A percentile compares a stretch with the other conserved stretches of the same genome.
Evolutionary conservation across 768 basidiomycete genomes (phyloP).

Genomic region (Mycena vitilis): DNA sequence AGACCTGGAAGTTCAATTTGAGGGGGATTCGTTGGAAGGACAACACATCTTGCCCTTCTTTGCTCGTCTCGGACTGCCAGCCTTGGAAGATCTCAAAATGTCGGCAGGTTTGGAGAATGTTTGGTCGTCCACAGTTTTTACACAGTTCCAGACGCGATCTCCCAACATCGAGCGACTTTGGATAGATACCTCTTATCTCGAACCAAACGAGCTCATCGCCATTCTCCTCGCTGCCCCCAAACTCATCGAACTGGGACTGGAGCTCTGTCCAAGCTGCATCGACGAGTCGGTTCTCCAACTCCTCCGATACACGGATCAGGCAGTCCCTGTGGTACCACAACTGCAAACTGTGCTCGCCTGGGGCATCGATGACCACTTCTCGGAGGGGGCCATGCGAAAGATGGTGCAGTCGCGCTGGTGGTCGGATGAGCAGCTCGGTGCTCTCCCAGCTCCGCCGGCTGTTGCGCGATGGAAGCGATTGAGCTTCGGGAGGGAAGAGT

Average conservation of each 20-base stretch:
- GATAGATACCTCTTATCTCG: neutral
- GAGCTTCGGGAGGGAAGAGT: neutral
- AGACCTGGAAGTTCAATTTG: neutral
- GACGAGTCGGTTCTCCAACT: constrained; percentile 1
- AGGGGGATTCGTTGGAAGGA: no score
- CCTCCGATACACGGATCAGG: neutral
- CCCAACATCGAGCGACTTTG: constrained; percentile 2
- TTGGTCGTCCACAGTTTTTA: constrained; percentile 9
- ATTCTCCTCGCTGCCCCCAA: neutral
- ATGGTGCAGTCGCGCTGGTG: constrained; percentile 30
- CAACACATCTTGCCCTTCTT: constrained; percentile 15
- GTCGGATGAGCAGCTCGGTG: constrained; percentile 7
- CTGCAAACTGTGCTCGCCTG: neutral
- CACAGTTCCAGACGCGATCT: constrained; percentile 4
- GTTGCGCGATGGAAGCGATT: constrained; percentile 6
- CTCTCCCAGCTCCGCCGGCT: neutral
- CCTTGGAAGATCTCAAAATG: neutral
- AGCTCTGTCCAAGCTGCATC: neutral
- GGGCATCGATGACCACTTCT: neutral
- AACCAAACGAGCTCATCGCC: neutral
- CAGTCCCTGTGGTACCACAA: neutral
- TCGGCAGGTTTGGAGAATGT: neutral
- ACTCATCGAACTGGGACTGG: constrained; percentile 6
- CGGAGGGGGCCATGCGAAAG: no score
- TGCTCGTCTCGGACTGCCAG: constrained; percentile 13